Percentiles rank a stretch among this genome's conserved stretches.
phyloP scores from a whole-genome alignment of 306 rosid species.

The Trifolium fragiferum region DNA sequence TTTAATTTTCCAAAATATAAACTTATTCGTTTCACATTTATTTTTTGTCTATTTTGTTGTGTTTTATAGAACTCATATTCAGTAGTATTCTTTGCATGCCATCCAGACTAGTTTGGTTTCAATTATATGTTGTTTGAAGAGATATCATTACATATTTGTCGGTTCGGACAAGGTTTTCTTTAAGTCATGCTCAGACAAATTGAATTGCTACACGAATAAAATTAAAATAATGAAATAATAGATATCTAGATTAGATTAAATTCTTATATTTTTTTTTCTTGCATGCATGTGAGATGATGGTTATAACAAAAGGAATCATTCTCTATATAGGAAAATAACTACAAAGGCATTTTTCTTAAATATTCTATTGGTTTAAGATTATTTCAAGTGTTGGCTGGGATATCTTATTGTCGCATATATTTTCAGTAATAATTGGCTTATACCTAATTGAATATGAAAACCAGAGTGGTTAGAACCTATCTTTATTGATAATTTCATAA shows the following conservation, averaged over 20 bases:
- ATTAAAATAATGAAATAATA: no score
- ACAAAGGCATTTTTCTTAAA: not conserved
- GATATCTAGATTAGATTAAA: no score
- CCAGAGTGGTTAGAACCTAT: slow-evolving; percentile 10
- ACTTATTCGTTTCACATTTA: slow-evolving; percentile 9
- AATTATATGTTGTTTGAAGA: no score
- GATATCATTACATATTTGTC: no score
- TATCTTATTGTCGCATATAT: slow-evolving; percentile 9
- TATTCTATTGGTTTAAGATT: slow-evolving; percentile 1
- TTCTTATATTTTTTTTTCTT: not conserved
- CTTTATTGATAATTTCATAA: slow-evolving; percentile 9
- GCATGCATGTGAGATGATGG: not conserved
- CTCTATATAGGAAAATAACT: not conserved
- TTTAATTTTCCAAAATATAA: slow-evolving; percentile 19
- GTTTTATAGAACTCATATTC: slow-evolving; percentile 31
- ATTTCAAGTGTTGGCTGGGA: slow-evolving; percentile 10
- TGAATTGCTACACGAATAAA: no score
- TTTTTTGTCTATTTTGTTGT: slow-evolving; percentile 8
- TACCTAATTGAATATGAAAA: slow-evolving; percentile 11
- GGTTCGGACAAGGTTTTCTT: no score
- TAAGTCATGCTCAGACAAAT: no score
- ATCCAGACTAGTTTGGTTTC: not conserved
- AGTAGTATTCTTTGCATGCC: slow-evolving; percentile 19
- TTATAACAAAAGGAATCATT: slow-evolving; percentile 22
- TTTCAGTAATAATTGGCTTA: slow-evolving; percentile 31